Evolutionary conservation across 345 rosid species (phyloP), one percentile per base, ranked within the genome.

Genomic region (Hibiscus trionum): DNA sequence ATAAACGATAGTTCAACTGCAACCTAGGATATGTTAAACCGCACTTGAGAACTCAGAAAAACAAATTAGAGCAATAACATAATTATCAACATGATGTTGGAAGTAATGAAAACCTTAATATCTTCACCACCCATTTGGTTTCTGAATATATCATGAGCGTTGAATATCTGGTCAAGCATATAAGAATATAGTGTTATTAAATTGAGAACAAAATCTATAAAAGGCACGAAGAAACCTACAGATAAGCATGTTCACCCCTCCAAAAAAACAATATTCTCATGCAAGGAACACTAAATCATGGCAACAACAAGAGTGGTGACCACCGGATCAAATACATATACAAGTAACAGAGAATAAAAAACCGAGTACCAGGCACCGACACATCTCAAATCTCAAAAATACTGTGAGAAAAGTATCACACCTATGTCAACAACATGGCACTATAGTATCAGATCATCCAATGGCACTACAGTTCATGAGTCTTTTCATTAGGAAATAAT

Each of bases 1-100:
- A 95, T 95, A 83, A 95, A 95, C 61, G 99, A 95, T 72, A 95
- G 75, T 73, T 95, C 99, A 69, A 95, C 47, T 39, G 89, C 69
- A 80, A 86, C 98, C 98, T 95, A 82, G 77, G 66, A 1, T 21
- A 21, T 21, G 24, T 0, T 21, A 21, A 21, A 21, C 24, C 24
- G 24, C 24, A 21, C 24, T 21, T 21, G 24, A 21, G 24, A 21
- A 21, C 24, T 21, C 24, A 21, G 0, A 21, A 21, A 1, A 21
- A 21, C 24, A 21, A 21, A 21, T 0, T 21, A 21, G 24, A 21
- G 24, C 1, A 21, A 21, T 21, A 21, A 21, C 24, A 21, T 21
- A 21, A 21, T 21, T 21, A 21, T 21, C 24, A 21, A 21, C 24
- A 21, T 21, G 24, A 21, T 21, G 24, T 21, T 21, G 24, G 24